Conservation (phyloP, 306 rosid genomes). For the Acacia crassicarpa region DNA sequence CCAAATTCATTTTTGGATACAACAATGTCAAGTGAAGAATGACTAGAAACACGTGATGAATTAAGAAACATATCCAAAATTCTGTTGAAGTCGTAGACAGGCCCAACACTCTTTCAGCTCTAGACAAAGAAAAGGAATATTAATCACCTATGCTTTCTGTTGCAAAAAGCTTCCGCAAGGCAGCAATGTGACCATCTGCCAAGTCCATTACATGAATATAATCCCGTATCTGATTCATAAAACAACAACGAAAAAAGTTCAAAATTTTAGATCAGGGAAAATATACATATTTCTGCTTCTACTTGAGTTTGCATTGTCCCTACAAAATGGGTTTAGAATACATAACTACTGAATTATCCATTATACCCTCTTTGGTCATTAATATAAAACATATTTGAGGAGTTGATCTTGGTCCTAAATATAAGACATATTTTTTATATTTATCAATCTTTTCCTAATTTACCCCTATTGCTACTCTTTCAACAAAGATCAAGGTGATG, state of each 20-base stretch:
- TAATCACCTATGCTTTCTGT: slow-evolving; percentile 54
- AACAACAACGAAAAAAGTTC: not conserved
- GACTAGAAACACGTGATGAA: not conserved
- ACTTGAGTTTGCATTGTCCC: not conserved
- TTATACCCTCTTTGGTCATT: no score
- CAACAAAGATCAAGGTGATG: no score
- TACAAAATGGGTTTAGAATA: not conserved
- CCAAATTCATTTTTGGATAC: not conserved
- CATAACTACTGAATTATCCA: not conserved
- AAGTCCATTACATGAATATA: slow-evolving; percentile 91
- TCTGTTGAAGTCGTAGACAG: not conserved
- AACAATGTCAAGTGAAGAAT: not conserved
- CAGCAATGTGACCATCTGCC: slow-evolving; percentile 88
- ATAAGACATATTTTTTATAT: no score
- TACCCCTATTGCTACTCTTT: no score
- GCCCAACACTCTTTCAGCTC: not conserved
- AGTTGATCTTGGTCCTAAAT: no score
- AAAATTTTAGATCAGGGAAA: not conserved
- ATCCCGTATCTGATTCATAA: slow-evolving; percentile 64
- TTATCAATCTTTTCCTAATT: no score
- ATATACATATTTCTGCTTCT: not conserved
- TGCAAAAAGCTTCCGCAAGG: slow-evolving; percentile 67
- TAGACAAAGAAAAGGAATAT: not conserved
- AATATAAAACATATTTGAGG: no score
- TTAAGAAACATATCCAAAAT: not conserved